Base-by-base conservation (phyloP, 345 rosid species). In the Pseudoturritis turrita region DNA sequence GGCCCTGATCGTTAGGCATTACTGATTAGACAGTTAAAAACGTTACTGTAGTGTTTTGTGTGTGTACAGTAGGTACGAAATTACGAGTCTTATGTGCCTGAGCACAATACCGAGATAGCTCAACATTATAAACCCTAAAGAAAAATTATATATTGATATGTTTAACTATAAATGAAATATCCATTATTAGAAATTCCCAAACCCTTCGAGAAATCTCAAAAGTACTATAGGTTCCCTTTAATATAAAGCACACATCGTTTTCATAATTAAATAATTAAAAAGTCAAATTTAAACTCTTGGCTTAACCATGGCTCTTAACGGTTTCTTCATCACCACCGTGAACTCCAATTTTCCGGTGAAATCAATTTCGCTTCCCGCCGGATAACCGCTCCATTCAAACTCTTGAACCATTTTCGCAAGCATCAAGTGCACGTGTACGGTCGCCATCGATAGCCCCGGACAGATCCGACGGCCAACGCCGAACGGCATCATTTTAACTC, bases 391-490 rank as follows among this genome's bases (percentile, higher is more conserved):
- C 98, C 98, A 94, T 64, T 91, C 90, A 47, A 91, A 94, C 37
- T 88, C 91, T 23, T 91, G 98, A 44, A 94, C 93, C 97, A 91
- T 89, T 69, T 90, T 84, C 1, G 96, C 95, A 6, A 94, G 59
- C 89, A 88, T 87, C 46, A 94, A 68, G 53, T 87, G 84, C 31
- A 89, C 80, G 59, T 94, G 98, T 71, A 89, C 81, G 3, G 91
- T 94, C 2, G 87, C 96, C 91, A 91, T 82, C 2, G 80, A 78
- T 15, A 94, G 29, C 0, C 97, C 97, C 0, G 97, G 97, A 65
- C 98, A 94, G n/a, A 87, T 88, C 76, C 98, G 67, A 80, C 97
- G 82, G 17, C 98, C 96, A 0, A 81, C 87, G 12, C 96, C 98
- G 11, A 94, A 91, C 19, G 90, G 96, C 74, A 88, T 78, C 97